phyloP scores from a whole-genome alignment of 495 filamentous ascomycete species.

The Platismatia glauca region DNA sequence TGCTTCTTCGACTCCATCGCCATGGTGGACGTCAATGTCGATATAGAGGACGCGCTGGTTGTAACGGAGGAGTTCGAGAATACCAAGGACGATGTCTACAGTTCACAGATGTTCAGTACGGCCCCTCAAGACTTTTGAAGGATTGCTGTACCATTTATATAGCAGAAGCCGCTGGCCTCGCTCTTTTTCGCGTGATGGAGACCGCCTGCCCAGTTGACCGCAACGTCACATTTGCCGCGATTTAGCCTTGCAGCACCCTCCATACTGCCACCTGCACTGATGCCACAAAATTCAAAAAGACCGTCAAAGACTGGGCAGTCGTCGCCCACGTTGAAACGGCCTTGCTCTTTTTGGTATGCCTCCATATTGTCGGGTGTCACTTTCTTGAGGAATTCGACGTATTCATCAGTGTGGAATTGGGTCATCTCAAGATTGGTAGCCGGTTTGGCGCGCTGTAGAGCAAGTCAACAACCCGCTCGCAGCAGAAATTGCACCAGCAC shows the following conservation, averaged over 20 bases:
- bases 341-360: conserved; percentile 79
- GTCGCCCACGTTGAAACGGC: conserved; percentile 95
- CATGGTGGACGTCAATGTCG: conserved; percentile 97
- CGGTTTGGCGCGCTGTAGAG: conserved; percentile 79
- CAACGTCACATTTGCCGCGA: conserved; percentile 90
- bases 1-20: conserved; percentile 94
- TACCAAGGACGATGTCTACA: conserved; percentile 89
- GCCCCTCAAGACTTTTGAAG: conserved; percentile 2
- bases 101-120: background rate
- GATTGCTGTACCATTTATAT: conserved; percentile 72
- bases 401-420: conserved; percentile 98
- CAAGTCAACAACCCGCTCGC: conserved; percentile 20
- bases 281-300: conserved; percentile 95
- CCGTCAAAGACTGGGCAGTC: conserved; percentile 98
- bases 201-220: conserved; percentile 95
- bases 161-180: conserved; percentile 96
- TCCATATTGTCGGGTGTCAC: conserved; percentile 99
- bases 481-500: background rate
- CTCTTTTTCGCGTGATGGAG: conserved; percentile 96
- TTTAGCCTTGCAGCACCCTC: conserved; percentile 91
- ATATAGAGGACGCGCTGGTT: conserved; percentile 93
- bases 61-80: conserved; percentile 88
- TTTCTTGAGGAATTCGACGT: conserved; percentile 93
- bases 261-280: conserved; percentile 95
- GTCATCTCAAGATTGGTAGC: conserved; percentile 97